Conservation (phyloP, 495 filamentous ascomycete genomes). For the Penicillium goetzii region DNA sequence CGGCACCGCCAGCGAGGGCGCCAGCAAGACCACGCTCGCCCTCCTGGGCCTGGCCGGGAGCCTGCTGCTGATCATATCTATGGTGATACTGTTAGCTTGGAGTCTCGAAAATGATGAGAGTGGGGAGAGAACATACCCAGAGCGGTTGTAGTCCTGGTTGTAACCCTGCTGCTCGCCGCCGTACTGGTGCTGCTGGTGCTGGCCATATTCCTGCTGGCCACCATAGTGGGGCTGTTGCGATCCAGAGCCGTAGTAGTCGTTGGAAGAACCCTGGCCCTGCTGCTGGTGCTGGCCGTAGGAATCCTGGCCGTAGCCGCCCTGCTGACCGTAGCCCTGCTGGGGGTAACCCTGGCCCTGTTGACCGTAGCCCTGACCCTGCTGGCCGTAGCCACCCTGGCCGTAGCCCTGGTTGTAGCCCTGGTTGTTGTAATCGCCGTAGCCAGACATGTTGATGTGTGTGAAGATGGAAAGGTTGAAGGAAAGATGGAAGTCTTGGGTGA, state of each 20-base stretch:
- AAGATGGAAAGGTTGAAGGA: slow-evolving; percentile 10
- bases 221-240: slow-evolving; percentile 30
- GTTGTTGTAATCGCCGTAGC: slow-evolving; percentile 46
- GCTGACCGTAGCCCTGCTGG: slow-evolving; percentile 33
- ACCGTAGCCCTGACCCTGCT: slow-evolving; percentile 29
- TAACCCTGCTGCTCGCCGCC: slow-evolving; percentile 32
- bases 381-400: slow-evolving; percentile 37
- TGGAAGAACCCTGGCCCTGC: slow-evolving; percentile 22
- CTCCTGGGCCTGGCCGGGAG: slow-evolving; percentile 47
- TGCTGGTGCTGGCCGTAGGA: slow-evolving; percentile 29
- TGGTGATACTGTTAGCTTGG: slow-evolving; percentile 17
- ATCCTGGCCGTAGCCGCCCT: slow-evolving; percentile 34
- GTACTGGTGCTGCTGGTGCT: slow-evolving; percentile 29
- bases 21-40: slow-evolving; percentile 54
- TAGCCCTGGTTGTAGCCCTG: slow-evolving; percentile 44
- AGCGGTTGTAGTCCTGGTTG: slow-evolving; percentile 34
- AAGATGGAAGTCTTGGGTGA: slow-evolving; percentile 11
- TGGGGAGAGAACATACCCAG: slow-evolving; percentile 27
- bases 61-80: slow-evolving; percentile 36
- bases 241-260: slow-evolving; percentile 41
- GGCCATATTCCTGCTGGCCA: slow-evolving; percentile 26
- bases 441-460: slow-evolving; percentile 41
- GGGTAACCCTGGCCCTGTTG: slow-evolving; percentile 16
- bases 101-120: not conserved
- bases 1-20: slow-evolving; percentile 51